phyloP scores from a whole-genome alignment of 1,284 basidiomycete species.

The Sphagnurus paluster region DNA sequence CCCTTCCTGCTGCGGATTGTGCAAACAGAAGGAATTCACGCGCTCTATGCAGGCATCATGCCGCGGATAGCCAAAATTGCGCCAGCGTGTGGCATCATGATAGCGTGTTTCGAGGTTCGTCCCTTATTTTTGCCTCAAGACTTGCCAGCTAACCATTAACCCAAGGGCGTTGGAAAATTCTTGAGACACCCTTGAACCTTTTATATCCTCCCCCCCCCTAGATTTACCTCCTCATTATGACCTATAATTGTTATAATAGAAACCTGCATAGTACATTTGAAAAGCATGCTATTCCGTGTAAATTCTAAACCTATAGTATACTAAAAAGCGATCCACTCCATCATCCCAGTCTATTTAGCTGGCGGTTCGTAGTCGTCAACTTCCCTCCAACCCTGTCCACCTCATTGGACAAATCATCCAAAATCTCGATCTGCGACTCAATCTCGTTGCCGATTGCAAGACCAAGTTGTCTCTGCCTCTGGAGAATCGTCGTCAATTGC shows the following conservation, averaged over 20 bases:
- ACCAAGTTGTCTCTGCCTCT: constrained; percentile 84
- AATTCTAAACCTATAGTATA: constrained; percentile 1
- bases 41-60: constrained; percentile 83
- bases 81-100: constrained; percentile 99
- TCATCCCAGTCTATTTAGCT: constrained; percentile 74
- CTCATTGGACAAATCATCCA: constrained; percentile 77
- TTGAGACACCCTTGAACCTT: constrained; percentile 35
- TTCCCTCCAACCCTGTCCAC: constrained; percentile 77
- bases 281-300: constrained; percentile 16
- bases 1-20: constrained; percentile 71
- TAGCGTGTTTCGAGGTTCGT: constrained; percentile 88
- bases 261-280: constrained; percentile 18
- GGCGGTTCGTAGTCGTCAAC: constrained; percentile 76
- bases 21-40: constrained; percentile 74
- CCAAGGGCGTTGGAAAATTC: constrained; percentile 55
- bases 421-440: constrained; percentile 80
- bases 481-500: constrained; percentile 80
- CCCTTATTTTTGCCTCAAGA: not conserved
- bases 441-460: constrained; percentile 88
- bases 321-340: constrained; percentile 1
- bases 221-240: constrained; percentile 11
- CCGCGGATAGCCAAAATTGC: constrained; percentile 96
- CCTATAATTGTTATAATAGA: constrained; percentile 18
- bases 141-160: constrained; percentile 8
- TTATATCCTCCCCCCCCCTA: constrained; percentile 9